Percentiles rank a stretch among this genome's conserved stretches.
These are phyloP conservation scores for Fusarium kyushuense DNA, from an alignment of 2,329 filamentous ascomycete species.

Conservation along the genomic window DNA sequence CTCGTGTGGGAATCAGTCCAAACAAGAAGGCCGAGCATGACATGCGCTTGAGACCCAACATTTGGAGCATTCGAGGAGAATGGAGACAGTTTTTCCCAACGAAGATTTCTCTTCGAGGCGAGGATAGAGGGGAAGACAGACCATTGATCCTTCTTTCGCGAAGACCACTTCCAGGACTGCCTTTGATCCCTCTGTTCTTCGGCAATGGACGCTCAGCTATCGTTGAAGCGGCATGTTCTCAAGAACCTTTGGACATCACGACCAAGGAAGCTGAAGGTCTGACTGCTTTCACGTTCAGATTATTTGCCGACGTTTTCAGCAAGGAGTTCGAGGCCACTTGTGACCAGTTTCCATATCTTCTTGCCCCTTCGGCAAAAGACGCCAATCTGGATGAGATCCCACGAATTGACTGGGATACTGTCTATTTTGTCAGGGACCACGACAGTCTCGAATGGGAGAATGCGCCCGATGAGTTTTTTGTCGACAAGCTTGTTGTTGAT, in stretches of 20 bases:
- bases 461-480: conserved; percentile 62
- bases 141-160: conserved; percentile 80
- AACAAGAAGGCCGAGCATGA: conserved; percentile 80
- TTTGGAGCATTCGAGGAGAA: conserved; percentile 70
- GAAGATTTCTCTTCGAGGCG: conserved; percentile 68
- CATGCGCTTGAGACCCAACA: conserved; percentile 81
- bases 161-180: conserved; percentile 70
- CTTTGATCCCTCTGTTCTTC: conserved; percentile 78
- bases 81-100: conserved; percentile 68
- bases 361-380: conserved; percentile 68
- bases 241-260: conserved; percentile 57
- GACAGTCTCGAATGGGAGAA: conserved; percentile 56
- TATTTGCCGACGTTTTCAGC: conserved; percentile 90
- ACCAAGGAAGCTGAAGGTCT: conserved; percentile 64
- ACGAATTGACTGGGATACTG: conserved; percentile 72
- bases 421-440: conserved; percentile 56
- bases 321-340: conserved; percentile 78
- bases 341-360: conserved; percentile 82
- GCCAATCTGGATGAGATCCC: conserved; percentile 40
- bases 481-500: conserved; percentile 67
- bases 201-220: conserved; percentile 70
- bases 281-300: conserved; percentile 77
- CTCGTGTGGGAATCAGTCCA: conserved; percentile 81
- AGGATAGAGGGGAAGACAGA: conserved; percentile 67
- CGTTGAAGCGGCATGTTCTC: conserved; percentile 63